Percentiles rank a stretch among this genome's conserved stretches.
Evolutionary conservation across 2,329 filamentous ascomycete species (phyloP).

Genomic region (Ascocoryne sarcoides): DNA sequence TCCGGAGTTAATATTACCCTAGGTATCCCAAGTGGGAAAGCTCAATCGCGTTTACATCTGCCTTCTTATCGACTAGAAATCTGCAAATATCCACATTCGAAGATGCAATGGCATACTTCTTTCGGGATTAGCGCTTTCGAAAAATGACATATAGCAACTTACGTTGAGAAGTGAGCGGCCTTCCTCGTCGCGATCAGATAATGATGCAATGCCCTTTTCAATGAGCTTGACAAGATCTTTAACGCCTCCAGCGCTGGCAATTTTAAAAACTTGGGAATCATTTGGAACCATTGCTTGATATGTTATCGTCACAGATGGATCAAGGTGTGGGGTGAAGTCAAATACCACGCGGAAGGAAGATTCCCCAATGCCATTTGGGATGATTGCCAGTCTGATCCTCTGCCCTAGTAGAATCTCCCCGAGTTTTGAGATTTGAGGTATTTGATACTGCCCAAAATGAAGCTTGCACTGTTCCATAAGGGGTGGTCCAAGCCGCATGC

Average conservation of each 20-base stretch:
- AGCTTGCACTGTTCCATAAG: conserved; percentile 7
- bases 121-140: conserved; percentile 1
- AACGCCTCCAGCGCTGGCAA: conserved; percentile 2
- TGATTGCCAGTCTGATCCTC: conserved; percentile 2
- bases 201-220: conserved; percentile 4
- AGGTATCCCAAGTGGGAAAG: background rate
- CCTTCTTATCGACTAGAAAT: conserved; percentile 9
- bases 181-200: conserved; percentile 12
- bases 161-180: conserved; percentile 14
- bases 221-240: conserved; percentile 4
- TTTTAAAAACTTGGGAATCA: conserved; percentile 10
- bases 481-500: conserved; percentile 6
- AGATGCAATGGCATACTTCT: conserved; percentile 7
- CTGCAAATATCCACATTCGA: conserved; percentile 6
- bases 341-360: conserved; percentile 7
- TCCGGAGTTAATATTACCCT: conserved; percentile 2
- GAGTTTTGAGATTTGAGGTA: background rate
- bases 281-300: conserved; percentile 13
- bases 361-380: background rate
- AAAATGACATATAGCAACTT: conserved; percentile 2
- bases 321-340: conserved; percentile 8
- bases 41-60: conserved; percentile 13
- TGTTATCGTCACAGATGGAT: conserved; percentile 9
- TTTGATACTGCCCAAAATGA: conserved; percentile 8
- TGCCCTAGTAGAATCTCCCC: background rate